A percentile compares a stretch with the other conserved stretches of the same genome.
Evolutionary conservation across 1,284 basidiomycete species (phyloP).

Genomic region (Filobasidium uniguttulatum): DNA sequence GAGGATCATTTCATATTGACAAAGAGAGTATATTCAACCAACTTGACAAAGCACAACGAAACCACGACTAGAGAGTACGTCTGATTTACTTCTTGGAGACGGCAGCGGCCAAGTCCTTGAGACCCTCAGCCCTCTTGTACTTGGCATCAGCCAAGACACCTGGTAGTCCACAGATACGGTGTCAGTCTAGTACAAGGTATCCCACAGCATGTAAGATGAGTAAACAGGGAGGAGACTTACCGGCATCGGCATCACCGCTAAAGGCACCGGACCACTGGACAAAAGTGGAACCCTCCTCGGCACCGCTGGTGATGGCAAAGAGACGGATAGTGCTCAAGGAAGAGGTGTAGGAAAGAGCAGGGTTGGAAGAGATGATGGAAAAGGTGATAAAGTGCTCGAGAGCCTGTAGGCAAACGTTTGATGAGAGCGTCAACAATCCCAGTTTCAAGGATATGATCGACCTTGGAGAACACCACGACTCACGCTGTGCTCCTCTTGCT

Average conservation of each 20-base stretch:
- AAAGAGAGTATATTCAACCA: not conserved
- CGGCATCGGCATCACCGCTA: constrained; percentile 23
- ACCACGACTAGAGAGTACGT: not conserved
- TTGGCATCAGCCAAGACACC: constrained; percentile 23
- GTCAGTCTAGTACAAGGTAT: not conserved
- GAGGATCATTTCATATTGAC: too few species aligned
- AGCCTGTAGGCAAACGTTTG: constrained; percentile 4
- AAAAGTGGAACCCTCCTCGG: constrained; percentile 20
- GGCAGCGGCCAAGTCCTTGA: constrained; percentile 25
- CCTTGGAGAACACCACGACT: not conserved
- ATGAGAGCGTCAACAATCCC: not conserved
- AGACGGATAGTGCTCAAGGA: constrained; percentile 23
- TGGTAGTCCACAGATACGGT: not conserved
- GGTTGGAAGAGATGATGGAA: constrained; percentile 22
- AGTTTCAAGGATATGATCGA: not conserved
- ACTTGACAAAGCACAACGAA: not conserved
- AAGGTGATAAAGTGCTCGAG: constrained; percentile 28
- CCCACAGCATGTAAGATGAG: too few species aligned
- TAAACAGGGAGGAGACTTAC: too few species aligned
- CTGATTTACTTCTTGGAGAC: constrained; percentile 11
- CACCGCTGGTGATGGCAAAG: constrained; percentile 16
- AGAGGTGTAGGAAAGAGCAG: constrained; percentile 25
- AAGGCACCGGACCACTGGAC: constrained; percentile 22
- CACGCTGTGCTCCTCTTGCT: constrained; percentile 26
- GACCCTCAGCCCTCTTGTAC: constrained; percentile 26